Percentiles rank a stretch among this genome's conserved stretches.
phyloP scores from a whole-genome alignment of 306 rosid genomes.

The Prunus persica region Prunus_persica_NCBIv2 NC_034010.1:24739001-24739500 shows the following conservation, averaged over 20 bases:
- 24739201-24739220: background rate
- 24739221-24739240: background rate
- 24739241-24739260: background rate
- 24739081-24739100: background rate
- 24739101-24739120: slow-evolving; percentile 34
- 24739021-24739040: slow-evolving; percentile 31
- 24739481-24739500: too few species aligned
- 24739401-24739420: background rate
- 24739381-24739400: background rate
- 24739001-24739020: slow-evolving; percentile 46
- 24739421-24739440: background rate
- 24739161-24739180: slow-evolving; percentile 40
- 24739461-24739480: too few species aligned
- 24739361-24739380: background rate
- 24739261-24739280: background rate
- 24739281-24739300: background rate
- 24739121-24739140: slow-evolving; percentile 34
- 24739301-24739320: background rate
- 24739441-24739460: too few species aligned
- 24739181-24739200: background rate
- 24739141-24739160: slow-evolving; percentile 30
- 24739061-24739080: background rate
- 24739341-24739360: background rate
- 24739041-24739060: slow-evolving; percentile 8
- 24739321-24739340: background rate